These are phyloP conservation scores for Macaranga tanarius DNA, from an alignment of 441 rosid species.

Conservation along the genomic window DNA sequence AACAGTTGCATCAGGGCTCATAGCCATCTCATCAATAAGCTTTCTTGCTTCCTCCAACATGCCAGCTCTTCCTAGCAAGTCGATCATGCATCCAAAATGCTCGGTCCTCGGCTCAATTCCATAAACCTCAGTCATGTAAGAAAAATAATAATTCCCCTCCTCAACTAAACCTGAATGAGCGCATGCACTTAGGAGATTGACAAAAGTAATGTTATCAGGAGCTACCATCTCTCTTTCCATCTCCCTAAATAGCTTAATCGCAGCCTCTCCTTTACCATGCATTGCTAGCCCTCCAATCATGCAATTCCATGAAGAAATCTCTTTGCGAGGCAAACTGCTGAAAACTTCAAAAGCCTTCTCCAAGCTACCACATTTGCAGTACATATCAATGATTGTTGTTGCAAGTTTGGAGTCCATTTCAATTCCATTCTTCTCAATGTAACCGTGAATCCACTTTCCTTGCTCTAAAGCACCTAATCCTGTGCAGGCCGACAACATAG, in stretches of 20 bases:
- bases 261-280: slow-evolving; percentile 33
- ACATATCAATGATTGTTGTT: slow-evolving; percentile 45
- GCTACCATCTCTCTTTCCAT: slow-evolving; percentile 28
- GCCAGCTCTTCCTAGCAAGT: slow-evolving; percentile 42
- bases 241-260: slow-evolving; percentile 31
- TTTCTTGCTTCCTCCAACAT: slow-evolving; percentile 36
- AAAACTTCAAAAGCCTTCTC: slow-evolving; percentile 29
- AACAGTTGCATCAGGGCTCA: slow-evolving; percentile 29
- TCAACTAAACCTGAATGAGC: slow-evolving; percentile 38
- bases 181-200: slow-evolving; percentile 40
- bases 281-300: slow-evolving; percentile 41
- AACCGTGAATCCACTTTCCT: slow-evolving; percentile 40
- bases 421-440: slow-evolving; percentile 33
- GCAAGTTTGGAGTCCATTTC: slow-evolving; percentile 30
- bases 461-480: slow-evolving; percentile 35
- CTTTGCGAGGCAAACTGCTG: slow-evolving; percentile 14
- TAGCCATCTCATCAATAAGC: slow-evolving; percentile 28
- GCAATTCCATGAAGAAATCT: slow-evolving; percentile 38
- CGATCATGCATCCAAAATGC: slow-evolving; percentile 44
- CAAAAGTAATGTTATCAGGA: slow-evolving; percentile 39
- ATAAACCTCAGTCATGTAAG: slow-evolving; percentile 28
- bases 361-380: slow-evolving; percentile 40
- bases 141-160: slow-evolving; percentile 30
- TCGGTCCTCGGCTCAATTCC: slow-evolving; percentile 31
- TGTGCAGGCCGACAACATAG: slow-evolving; percentile 39